Evolutionary conservation across 345 rosid genomes (phyloP), one percentile per base, ranked within the genome.

Genomic region (Acer yangbiense): DNA sequence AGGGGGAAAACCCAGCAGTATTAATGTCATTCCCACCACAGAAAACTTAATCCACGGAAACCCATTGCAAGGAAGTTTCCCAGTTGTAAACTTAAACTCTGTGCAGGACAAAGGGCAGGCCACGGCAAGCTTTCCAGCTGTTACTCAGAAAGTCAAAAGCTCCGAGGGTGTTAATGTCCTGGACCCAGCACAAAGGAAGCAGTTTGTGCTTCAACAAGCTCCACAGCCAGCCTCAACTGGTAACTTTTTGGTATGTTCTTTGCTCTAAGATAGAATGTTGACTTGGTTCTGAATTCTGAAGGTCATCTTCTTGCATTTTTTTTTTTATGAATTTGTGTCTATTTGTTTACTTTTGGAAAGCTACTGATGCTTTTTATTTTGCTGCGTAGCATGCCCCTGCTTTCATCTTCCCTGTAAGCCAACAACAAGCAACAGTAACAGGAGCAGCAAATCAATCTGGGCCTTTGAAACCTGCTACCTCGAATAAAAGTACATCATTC

Each of bases 331-430:
- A 35, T 68, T 72, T 66, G 43, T 13, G 52, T 35, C 3, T 48
- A 3, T 27, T 21, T 17, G 16, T 68, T 21, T 61, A n/a, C 50
- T 66, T 57, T 2, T 18, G 41, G 18, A 52, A 6, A 1, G 60
- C 67, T 74, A 20, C 58, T 60, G 68, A 9, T 52, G 7, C 6
- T 52, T 62, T 29, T 76, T 27, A 21, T 79, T 55, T 55, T 55
- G 54, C 54, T 29, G 66, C 64, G 78, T 80, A 89, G 91, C 87
- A 79, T 83, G 90, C 83, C 65, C 88, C 84, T 63, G 80, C 90
- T 80, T 86, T 86, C 70, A 66, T 80, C 83, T 82, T 78, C 81
- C 85, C 91, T 20, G 12, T 83, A 71, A 83, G 79, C 83, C 90
- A 87, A 72, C 88, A 87, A 39, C 82, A 83, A 71, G 79, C 79